These are phyloP conservation scores for Beauveria caledonica DNA, from an alignment of 2,329 filamentous ascomycete species.

Conservation along the genomic window DNA sequence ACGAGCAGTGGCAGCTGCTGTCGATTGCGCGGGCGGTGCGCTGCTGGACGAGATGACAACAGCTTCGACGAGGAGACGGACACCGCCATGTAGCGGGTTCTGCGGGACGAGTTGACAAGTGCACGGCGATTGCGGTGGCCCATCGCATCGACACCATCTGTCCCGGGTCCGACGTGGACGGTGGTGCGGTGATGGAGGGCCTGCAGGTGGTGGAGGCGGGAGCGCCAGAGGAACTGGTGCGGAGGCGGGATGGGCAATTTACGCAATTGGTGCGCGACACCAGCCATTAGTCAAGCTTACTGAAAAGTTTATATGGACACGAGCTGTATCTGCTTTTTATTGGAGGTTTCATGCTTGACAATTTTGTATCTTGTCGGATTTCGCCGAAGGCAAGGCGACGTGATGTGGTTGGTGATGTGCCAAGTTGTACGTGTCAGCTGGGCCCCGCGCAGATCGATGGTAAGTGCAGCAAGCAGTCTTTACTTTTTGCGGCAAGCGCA, in stretches of 20 bases:
- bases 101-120: background rate
- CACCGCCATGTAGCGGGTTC: background rate
- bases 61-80: slow-evolving; percentile 4
- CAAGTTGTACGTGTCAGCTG: background rate
- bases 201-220: slow-evolving; percentile 6
- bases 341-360: background rate
- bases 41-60: slow-evolving; percentile 24
- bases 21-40: slow-evolving; percentile 28
- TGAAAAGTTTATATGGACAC: background rate
- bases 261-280: background rate
- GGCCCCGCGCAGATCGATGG: background rate
- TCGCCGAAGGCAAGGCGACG: background rate
- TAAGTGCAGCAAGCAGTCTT: background rate
- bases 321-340: background rate
- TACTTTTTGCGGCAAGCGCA: background rate
- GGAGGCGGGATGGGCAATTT: background rate
- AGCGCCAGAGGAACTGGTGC: slow-evolving; percentile 2
- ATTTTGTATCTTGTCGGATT: background rate
- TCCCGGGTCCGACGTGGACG: slow-evolving; percentile 8
- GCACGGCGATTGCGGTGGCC: slow-evolving; percentile 7
- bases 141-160: slow-evolving; percentile 10
- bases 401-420: background rate
- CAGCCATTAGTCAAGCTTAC: background rate
- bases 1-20: slow-evolving; percentile 39
- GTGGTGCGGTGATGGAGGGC: slow-evolving; percentile 3